Conservation (phyloP, 768 basidiomycete genomes). For the Tulasnella sp. region DNA sequence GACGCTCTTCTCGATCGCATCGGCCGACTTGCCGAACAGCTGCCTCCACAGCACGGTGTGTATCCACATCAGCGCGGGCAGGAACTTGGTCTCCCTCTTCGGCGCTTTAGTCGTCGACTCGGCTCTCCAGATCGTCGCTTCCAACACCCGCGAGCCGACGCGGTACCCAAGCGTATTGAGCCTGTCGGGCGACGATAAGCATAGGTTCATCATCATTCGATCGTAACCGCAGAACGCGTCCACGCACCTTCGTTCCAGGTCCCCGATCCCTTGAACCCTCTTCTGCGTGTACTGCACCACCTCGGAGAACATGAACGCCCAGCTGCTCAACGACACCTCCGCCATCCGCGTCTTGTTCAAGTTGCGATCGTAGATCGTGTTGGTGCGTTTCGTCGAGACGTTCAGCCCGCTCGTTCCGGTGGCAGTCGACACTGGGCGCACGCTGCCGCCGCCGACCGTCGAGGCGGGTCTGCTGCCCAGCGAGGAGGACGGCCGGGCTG, state of each 20-base stretch:
- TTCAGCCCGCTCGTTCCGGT: slow-evolving; percentile 18
- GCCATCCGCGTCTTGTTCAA: slow-evolving; percentile 76
- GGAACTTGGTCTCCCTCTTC: slow-evolving; percentile 80
- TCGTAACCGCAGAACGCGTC: neutral
- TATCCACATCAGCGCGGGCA: slow-evolving; percentile 85
- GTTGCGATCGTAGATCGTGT: slow-evolving; percentile 71
- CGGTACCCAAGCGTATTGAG: slow-evolving; percentile 90
- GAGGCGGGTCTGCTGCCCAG: slow-evolving; percentile 2
- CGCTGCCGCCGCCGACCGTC: slow-evolving; percentile 19
- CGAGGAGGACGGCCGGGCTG: neutral
- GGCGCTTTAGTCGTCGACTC: slow-evolving; percentile 78
- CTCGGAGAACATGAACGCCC: slow-evolving; percentile 87
- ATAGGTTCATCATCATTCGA: neutral
- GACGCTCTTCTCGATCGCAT: slow-evolving; percentile 91
- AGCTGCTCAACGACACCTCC: slow-evolving; percentile 76
- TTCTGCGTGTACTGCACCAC: slow-evolving; percentile 94
- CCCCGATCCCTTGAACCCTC: slow-evolving; percentile 86
- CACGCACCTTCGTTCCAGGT: slow-evolving; percentile 78
- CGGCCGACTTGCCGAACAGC: slow-evolving; percentile 86
- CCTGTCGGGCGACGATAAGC: slow-evolving; percentile 29
- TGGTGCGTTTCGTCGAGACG: slow-evolving; percentile 39
- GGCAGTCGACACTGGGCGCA: slow-evolving; percentile 17
- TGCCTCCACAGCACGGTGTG: slow-evolving; percentile 94
- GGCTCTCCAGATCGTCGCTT: slow-evolving; percentile 70
- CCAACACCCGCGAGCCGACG: slow-evolving; percentile 75